Conservation (phyloP, 176 grass and related monocot genomes). For the Bothriochloa decipiens region DNA sequence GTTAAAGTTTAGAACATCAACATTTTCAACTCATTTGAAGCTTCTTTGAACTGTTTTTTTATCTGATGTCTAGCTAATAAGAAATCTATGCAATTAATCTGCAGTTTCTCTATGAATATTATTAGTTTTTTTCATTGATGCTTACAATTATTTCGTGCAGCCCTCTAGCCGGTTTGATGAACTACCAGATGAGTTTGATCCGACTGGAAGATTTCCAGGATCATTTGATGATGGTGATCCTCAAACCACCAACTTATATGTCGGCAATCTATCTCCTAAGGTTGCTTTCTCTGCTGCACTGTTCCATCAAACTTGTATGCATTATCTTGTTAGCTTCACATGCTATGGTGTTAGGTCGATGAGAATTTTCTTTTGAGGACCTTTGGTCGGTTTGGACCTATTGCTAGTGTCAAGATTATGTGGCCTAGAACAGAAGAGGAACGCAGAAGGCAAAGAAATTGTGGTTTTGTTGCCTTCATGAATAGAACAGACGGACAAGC, state of each 20-base stretch:
- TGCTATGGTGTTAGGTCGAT: slow-evolving; percentile 70
- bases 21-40: background rate
- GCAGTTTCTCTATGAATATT: slow-evolving; percentile 31
- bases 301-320: slow-evolving; percentile 21
- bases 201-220: slow-evolving; percentile 74
- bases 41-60: background rate
- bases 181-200: slow-evolving; percentile 87
- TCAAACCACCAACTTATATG: slow-evolving; percentile 99
- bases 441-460: slow-evolving; percentile 91
- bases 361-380: slow-evolving; percentile 99
- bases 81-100: slow-evolving; percentile 26
- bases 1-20: background rate
- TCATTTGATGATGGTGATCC: slow-evolving; percentile 99
- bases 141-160: slow-evolving; percentile 49
- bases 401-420: slow-evolving; percentile 99
- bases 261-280: slow-evolving; percentile 95
- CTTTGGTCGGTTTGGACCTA: slow-evolving; percentile 97
- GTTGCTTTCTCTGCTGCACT: slow-evolving; percentile 43
- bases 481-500: slow-evolving; percentile 94
- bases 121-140: slow-evolving; percentile 25
- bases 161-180: slow-evolving; percentile 90
- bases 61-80: slow-evolving; percentile 21
- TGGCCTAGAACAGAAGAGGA: slow-evolving; percentile 99
- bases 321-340: slow-evolving; percentile 33
- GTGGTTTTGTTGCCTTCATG: slow-evolving; percentile 99